A percentile compares a stretch with the other conserved stretches of the same genome.
phyloP scores from a whole-genome alignment of 768 basidiomycete genomes.

The Rhodotorula babjevae region DNA sequence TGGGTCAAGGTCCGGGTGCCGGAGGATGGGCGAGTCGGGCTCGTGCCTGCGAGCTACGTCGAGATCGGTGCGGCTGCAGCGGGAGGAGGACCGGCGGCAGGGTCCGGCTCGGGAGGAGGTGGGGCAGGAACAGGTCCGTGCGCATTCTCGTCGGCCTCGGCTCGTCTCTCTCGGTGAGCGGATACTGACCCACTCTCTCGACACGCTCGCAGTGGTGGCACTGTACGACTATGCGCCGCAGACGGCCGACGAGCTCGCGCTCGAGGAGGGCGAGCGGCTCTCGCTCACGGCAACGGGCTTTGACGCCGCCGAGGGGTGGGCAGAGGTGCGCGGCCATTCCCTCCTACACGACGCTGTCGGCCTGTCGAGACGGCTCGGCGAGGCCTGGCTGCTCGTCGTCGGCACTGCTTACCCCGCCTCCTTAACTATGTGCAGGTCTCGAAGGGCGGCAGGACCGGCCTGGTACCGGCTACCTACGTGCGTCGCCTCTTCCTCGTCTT shows the following conservation, averaged over 20 bases:
- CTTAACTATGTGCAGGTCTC: background rate
- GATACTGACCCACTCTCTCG: background rate
- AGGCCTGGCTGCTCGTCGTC: background rate
- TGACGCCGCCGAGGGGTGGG: slow-evolving; percentile 29
- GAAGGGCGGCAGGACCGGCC: slow-evolving; percentile 12
- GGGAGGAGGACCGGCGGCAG: background rate
- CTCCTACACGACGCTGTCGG: background rate
- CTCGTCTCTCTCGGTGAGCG: no score
- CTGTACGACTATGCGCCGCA: slow-evolving; percentile 29
- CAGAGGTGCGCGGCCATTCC: slow-evolving; percentile 28
- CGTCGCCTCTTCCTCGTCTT: background rate
- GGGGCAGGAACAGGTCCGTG: slow-evolving; percentile 6
- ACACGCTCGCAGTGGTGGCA: slow-evolving; percentile 7
- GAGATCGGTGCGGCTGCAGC: background rate
- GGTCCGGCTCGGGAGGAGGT: background rate
- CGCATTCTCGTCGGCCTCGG: no score
- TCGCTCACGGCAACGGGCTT: slow-evolving; percentile 19
- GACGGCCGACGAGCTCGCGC: slow-evolving; percentile 18
- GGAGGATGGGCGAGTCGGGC: slow-evolving; percentile 16
- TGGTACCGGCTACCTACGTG: slow-evolving; percentile 26
- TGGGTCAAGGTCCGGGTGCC: slow-evolving; percentile 25
- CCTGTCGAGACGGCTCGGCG: background rate
- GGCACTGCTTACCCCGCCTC: background rate
- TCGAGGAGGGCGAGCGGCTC: slow-evolving; percentile 18
- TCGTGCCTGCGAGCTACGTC: slow-evolving; percentile 30